Conservation (phyloP, 257 asterid species). For the Capsicum chinense region DNA sequence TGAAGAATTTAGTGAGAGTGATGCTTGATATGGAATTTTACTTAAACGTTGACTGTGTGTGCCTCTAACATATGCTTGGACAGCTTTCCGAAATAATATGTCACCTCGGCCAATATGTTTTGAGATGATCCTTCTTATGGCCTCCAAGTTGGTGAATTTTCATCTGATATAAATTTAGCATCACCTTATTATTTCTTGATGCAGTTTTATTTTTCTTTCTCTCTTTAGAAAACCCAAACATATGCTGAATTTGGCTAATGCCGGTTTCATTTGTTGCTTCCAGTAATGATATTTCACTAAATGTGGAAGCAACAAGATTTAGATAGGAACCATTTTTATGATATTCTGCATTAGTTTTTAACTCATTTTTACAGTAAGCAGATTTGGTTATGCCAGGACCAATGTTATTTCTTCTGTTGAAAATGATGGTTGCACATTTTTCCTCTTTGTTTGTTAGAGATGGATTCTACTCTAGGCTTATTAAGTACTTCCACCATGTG, state of each 20-base stretch:
- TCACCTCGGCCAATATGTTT: background rate
- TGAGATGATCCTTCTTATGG: slow-evolving; percentile 18
- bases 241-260: slow-evolving; percentile 4
- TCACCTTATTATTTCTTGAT: background rate
- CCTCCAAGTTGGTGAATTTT: slow-evolving; percentile 23
- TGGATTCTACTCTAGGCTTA: background rate
- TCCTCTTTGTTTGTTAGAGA: background rate
- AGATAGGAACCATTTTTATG: slow-evolving; percentile 26
- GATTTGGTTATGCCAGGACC: slow-evolving; percentile 45
- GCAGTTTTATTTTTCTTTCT: background rate
- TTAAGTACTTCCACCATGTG: background rate
- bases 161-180: background rate
- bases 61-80: slow-evolving; percentile 27
- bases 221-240: background rate
- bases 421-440: background rate
- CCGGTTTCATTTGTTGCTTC: slow-evolving; percentile 38
- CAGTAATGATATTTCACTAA: background rate
- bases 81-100: slow-evolving; percentile 27
- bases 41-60: slow-evolving; percentile 16
- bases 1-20: slow-evolving; percentile 14
- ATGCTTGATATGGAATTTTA: slow-evolving; percentile 14
- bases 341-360: background rate
- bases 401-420: background rate
- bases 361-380: slow-evolving; percentile 15
- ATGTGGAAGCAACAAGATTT: slow-evolving; percentile 27